Conservation (phyloP, 176 grass and related monocot species). For the Musa acuminata region DNA sequence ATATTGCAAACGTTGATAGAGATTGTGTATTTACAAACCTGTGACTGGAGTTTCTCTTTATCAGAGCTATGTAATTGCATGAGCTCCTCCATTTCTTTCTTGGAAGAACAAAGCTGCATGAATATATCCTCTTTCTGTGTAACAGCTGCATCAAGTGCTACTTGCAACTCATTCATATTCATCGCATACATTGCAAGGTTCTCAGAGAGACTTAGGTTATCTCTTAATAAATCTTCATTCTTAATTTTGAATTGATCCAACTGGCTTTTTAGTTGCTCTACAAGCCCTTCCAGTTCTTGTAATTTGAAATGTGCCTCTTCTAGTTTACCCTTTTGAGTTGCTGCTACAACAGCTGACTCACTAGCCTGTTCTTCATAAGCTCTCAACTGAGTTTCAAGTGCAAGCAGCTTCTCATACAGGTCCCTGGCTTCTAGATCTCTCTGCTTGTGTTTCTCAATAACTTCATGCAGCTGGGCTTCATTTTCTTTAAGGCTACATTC, state of each 20-base stretch:
- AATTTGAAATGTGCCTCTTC: slow-evolving; percentile 37
- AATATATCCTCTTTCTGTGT: slow-evolving; percentile 46
- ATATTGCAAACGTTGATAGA: not conserved
- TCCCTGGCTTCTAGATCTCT: slow-evolving; percentile 68
- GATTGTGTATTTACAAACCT: slow-evolving; percentile 42
- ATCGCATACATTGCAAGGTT: slow-evolving; percentile 41
- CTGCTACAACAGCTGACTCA: slow-evolving; percentile 39
- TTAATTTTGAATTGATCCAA: slow-evolving; percentile 34
- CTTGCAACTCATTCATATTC: slow-evolving; percentile 59
- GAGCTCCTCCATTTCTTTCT: slow-evolving; percentile 47
- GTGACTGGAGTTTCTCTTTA: slow-evolving; percentile 55
- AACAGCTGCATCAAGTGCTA: slow-evolving; percentile 35
- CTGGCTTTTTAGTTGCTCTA: slow-evolving; percentile 34
- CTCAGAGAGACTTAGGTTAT: slow-evolving; percentile 47
- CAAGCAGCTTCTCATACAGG: slow-evolving; percentile 57
- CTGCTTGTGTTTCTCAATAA: slow-evolving; percentile 21
- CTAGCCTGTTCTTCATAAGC: slow-evolving; percentile 62
- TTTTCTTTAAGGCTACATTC: slow-evolving; percentile 31
- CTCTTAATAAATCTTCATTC: slow-evolving; percentile 45
- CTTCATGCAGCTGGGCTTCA: slow-evolving; percentile 33
- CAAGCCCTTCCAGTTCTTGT: slow-evolving; percentile 37
- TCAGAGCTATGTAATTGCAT: slow-evolving; percentile 26
- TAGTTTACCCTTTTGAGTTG: slow-evolving; percentile 34
- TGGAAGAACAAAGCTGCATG: slow-evolving; percentile 35
- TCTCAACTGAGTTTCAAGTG: slow-evolving; percentile 63